Percentiles rank a stretch among this genome's conserved stretches.
phyloP scores from a whole-genome alignment of 139 green algal genomes.

The Chlorella ohadii region DNA sequence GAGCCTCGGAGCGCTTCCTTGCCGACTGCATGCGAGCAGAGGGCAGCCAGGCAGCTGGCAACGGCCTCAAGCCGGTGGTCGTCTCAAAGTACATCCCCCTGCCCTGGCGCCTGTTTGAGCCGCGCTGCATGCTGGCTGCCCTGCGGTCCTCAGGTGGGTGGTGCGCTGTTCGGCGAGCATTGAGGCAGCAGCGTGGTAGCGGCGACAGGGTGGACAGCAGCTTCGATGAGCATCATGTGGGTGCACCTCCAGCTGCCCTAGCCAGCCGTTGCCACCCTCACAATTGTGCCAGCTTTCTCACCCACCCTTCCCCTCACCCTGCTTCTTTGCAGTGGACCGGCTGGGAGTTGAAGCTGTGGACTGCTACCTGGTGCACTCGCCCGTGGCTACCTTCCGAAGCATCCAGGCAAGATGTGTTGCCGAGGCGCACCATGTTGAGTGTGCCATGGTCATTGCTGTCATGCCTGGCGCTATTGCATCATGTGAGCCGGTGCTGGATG shows the following conservation, averaged over 20 bases:
- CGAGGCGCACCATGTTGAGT: not conserved
- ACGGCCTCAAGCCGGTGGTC: not conserved
- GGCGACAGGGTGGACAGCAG: no score
- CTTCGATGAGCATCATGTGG: no score
- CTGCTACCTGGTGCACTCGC: constrained; percentile 25
- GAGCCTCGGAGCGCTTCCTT: constrained; percentile 19
- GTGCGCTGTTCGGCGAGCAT: not conserved
- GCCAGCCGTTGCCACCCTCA: no score
- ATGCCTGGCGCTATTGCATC: no score
- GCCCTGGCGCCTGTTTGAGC: constrained; percentile 29
- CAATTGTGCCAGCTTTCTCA: no score
- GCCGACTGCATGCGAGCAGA: not conserved
- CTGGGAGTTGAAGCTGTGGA: constrained; percentile 11
- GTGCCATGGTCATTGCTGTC: no score
- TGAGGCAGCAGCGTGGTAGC: not conserved
- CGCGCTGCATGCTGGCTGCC: constrained; percentile 9
- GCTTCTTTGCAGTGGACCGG: constrained; percentile 7
- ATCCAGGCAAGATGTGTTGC: not conserved
- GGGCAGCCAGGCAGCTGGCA: not conserved
- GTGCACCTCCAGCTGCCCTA: no score
- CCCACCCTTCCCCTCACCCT: not conserved
- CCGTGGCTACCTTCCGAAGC: not conserved
- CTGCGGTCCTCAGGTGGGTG: not conserved
- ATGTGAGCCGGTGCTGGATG: no score
- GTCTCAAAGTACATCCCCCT: constrained; percentile 35